These are phyloP conservation scores for Babesia caballi DNA, from an alignment of 169 alveolate genomes.

Conservation along the genomic window DNA sequence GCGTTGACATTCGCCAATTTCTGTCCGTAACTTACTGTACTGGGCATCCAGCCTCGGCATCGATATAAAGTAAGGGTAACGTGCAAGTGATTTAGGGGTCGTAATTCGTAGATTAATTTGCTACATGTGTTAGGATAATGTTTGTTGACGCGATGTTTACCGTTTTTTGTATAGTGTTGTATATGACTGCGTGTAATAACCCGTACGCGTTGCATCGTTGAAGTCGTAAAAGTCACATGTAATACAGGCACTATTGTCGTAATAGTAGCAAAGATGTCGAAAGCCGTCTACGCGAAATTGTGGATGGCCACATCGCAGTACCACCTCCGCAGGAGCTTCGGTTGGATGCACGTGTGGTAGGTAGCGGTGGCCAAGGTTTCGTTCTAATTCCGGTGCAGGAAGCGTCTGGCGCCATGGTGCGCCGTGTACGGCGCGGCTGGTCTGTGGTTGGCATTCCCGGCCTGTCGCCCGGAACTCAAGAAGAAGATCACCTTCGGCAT, in stretches of 20 bases:
- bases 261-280: slow-evolving; percentile 69
- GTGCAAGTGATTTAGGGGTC: no score
- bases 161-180: no score
- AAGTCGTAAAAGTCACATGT: no score
- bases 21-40: no score
- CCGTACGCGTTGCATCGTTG: no score
- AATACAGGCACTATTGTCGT: neutral
- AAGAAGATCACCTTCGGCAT: slow-evolving; percentile 66
- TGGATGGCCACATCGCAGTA: slow-evolving; percentile 78
- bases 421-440: slow-evolving; percentile 64
- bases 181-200: no score
- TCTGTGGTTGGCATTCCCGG: slow-evolving; percentile 68
- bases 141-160: no score
- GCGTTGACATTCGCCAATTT: no score
- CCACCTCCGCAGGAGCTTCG: slow-evolving; percentile 71
- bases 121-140: no score
- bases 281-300: slow-evolving; percentile 75
- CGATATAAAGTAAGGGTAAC: no score
- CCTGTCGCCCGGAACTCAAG: slow-evolving; percentile 53
- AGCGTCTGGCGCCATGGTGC: slow-evolving; percentile 70
- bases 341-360: slow-evolving; percentile 76
- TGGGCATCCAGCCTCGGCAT: no score
- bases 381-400: slow-evolving; percentile 28
- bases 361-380: neutral
- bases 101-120: no score